Evolutionary conservation across 2,329 filamentous ascomycete species (phyloP).

Genomic region (Thielaviopsis euricoi): DNA sequence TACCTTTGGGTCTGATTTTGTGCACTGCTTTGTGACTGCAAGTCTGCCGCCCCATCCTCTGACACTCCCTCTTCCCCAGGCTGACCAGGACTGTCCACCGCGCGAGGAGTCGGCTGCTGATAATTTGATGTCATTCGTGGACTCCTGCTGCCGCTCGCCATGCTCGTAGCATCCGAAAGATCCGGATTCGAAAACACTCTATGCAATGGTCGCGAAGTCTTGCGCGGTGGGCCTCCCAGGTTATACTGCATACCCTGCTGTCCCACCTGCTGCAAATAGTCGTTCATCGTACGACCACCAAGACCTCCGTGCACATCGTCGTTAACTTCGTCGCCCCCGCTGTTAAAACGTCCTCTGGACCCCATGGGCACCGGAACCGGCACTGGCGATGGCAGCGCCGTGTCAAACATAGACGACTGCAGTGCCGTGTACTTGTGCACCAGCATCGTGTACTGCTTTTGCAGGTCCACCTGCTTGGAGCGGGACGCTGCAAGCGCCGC

Average conservation of each 20-base stretch:
- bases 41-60: background rate
- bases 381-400: conserved; percentile 3
- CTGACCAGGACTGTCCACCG: conserved; percentile 21
- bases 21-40: conserved; percentile 25
- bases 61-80: conserved; percentile 8
- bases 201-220: conserved; percentile 22
- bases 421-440: conserved; percentile 35
- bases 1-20: conserved; percentile 7
- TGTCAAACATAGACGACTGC: conserved; percentile 30
- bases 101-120: background rate
- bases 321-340: background rate
- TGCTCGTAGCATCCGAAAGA: conserved; percentile 20
- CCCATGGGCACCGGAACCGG: conserved; percentile 20
- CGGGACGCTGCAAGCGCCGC: conserved; percentile 31
- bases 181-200: conserved; percentile 30
- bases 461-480: conserved; percentile 35
- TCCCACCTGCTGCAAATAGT: background rate
- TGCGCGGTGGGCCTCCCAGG: background rate
- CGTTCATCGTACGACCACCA: background rate
- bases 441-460: conserved; percentile 33
- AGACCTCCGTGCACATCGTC: background rate
- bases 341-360: background rate
- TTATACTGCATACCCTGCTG: background rate
- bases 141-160: conserved; percentile 24
- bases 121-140: background rate